These are phyloP conservation scores for Phytopythium kandeliae DNA, from an alignment of 352 stramenopile genomes.

Conservation along the genomic window DNA sequence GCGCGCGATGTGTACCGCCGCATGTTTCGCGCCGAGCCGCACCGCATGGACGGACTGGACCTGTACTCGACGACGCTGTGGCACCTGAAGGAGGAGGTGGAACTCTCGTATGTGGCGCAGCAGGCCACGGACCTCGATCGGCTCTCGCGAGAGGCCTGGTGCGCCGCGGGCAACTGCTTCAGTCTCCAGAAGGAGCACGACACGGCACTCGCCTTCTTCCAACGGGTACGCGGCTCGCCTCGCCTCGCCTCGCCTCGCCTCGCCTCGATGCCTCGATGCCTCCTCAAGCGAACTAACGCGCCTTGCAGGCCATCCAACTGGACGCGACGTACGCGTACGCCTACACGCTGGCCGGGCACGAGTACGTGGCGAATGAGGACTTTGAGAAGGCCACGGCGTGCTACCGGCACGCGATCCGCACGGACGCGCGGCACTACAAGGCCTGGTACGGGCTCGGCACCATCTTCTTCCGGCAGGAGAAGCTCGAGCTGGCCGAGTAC, in stretches of 20 bases:
- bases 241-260: no score
- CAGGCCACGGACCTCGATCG: conserved; percentile 92
- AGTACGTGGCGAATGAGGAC: conserved; percentile 97
- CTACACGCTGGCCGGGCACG: conserved; percentile 97
- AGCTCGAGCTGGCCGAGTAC: conserved; percentile 96
- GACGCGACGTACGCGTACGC: conserved; percentile 95
- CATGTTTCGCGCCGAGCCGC: conserved; percentile 88
- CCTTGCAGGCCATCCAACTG: conserved; percentile 85
- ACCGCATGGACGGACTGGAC: conserved; percentile 93
- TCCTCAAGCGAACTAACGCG: no score
- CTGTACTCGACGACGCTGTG: conserved; percentile 95
- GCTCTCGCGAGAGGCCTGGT: conserved; percentile 93
- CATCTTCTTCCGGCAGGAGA: conserved; percentile 97
- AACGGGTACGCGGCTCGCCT: conserved; percentile 50
- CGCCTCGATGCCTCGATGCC: no score
- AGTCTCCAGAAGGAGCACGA: conserved; percentile 98
- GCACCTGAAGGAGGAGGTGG: conserved; percentile 97
- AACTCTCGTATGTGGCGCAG: conserved; percentile 95
- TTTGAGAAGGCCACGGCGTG: conserved; percentile 97
- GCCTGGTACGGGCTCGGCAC: conserved; percentile 91
- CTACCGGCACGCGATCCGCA: conserved; percentile 93
- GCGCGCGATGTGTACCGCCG: conserved; percentile 84
- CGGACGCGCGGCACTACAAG: conserved; percentile 92
- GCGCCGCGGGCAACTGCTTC: conserved; percentile 97
- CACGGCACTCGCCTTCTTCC: conserved; percentile 94